Percentiles rank a stretch among this genome's conserved stretches.
phyloP scores from a whole-genome alignment of 2,329 filamentous ascomycete genomes.

The Diaporthe nobilis region DNA sequence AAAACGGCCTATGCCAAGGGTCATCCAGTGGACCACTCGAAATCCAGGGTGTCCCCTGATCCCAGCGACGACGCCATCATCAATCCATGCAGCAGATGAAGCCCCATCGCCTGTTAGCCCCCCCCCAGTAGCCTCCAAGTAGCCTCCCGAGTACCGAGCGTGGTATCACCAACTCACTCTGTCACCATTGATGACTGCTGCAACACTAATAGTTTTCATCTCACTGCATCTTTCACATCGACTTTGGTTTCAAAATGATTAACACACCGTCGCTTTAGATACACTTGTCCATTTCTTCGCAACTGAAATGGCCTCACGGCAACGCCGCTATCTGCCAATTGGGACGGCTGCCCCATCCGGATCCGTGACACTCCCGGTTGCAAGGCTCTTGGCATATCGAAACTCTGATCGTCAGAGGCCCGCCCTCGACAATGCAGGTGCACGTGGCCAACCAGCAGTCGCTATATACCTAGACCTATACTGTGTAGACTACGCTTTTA shows the following conservation, averaged over 20 bases:
- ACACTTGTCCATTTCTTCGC: not conserved
- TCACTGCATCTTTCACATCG: not conserved
- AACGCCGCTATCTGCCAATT: constrained; percentile 16
- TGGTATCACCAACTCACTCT: not conserved
- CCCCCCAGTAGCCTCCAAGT: constrained; percentile 17
- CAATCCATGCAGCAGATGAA: constrained; percentile 6
- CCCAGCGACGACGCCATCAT: not conserved
- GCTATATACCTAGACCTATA: not conserved
- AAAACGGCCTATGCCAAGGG: constrained; percentile 18
- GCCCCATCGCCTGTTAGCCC: not conserved
- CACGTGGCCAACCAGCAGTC: constrained; percentile 15
- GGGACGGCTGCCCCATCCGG: constrained; percentile 23
- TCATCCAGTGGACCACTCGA: not conserved
- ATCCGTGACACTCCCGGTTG: constrained; percentile 39
- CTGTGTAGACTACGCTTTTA: not conserved
- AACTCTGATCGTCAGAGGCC: constrained; percentile 34
- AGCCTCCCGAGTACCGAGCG: constrained; percentile 21
- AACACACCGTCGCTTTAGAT: not conserved
- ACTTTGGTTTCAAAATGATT: not conserved
- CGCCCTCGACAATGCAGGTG: constrained; percentile 16
- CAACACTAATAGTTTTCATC: not conserved
- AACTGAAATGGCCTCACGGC: not conserved
- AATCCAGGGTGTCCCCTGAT: constrained; percentile 5
- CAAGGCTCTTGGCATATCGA: constrained; percentile 39
- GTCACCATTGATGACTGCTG: constrained; percentile 4